Evolutionary conservation across 2,329 filamentous ascomycete species (phyloP).

Genomic region (Akanthomyces uredinophilus): DNA sequence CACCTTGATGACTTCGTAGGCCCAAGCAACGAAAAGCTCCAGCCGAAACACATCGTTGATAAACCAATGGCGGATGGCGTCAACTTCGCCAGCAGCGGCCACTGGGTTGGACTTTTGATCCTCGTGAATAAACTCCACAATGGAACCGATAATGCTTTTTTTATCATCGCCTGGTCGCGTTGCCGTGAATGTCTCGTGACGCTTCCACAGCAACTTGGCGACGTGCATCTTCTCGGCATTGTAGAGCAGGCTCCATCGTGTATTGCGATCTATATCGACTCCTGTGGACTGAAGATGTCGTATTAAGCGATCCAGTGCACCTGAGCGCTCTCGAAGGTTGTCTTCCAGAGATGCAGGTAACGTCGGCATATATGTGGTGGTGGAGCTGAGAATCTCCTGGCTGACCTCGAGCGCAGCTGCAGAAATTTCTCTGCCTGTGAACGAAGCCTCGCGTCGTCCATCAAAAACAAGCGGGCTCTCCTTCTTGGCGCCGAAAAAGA

Average conservation of each 20-base stretch:
- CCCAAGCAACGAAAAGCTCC: slow-evolving; percentile 73
- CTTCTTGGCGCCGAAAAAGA: slow-evolving; percentile 80
- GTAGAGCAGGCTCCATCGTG: slow-evolving; percentile 77
- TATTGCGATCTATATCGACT: slow-evolving; percentile 58
- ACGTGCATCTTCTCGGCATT: slow-evolving; percentile 85
- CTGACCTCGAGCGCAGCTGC: slow-evolving; percentile 74
- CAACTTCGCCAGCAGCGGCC: slow-evolving; percentile 62
- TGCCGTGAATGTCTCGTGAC: slow-evolving; percentile 65
- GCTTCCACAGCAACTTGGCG: slow-evolving; percentile 72
- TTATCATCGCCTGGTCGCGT: slow-evolving; percentile 55
- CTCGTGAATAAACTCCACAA: slow-evolving; percentile 71
- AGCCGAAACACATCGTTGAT: slow-evolving; percentile 68
- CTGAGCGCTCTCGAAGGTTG: slow-evolving; percentile 68
- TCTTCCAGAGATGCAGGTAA: slow-evolving; percentile 73
- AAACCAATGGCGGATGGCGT: slow-evolving; percentile 83
- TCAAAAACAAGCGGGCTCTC: slow-evolving; percentile 87
- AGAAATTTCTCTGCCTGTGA: slow-evolving; percentile 65
- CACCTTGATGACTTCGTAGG: slow-evolving; percentile 69
- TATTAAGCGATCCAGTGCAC: slow-evolving; percentile 71
- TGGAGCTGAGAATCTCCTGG: slow-evolving; percentile 73
- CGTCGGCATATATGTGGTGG: slow-evolving; percentile 66
- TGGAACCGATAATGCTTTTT: slow-evolving; percentile 66
- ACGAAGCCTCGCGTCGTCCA: slow-evolving; percentile 59
- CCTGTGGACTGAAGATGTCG: slow-evolving; percentile 63
- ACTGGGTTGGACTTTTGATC: slow-evolving; percentile 67